A percentile compares a stretch with the other conserved stretches of the same genome.
Conservation (phyloP, 1,284 basidiomycete genomes). For the Ustilago trichophora region DNA sequence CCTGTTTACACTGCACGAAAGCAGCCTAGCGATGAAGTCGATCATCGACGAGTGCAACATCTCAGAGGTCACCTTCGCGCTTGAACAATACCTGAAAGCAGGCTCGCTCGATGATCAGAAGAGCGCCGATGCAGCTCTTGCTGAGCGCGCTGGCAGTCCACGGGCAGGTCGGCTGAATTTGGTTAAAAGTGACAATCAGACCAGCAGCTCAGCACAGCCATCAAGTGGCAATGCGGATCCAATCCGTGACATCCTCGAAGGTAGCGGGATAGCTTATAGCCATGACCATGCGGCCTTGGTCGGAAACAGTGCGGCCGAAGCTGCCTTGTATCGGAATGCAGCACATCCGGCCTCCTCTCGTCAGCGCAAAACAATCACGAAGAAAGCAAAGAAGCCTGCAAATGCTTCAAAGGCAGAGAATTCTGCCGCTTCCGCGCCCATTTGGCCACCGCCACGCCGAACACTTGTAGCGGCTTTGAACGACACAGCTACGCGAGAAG, state of each 20-base stretch:
- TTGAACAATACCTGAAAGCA: conserved; percentile 23
- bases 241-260: conserved; percentile 26
- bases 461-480: background rate
- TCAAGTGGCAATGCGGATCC: conserved; percentile 5
- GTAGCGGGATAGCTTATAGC: conserved; percentile 31
- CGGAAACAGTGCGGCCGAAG: conserved; percentile 28
- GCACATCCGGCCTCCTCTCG: conserved; percentile 1
- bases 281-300: conserved; percentile 31
- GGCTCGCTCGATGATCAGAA: conserved; percentile 15
- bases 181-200: background rate
- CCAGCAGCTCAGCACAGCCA: background rate
- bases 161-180: background rate
- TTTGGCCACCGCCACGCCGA: conserved; percentile 24
- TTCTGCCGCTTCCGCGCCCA: background rate
- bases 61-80: conserved; percentile 34
- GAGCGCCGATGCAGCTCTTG: conserved; percentile 12
- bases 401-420: conserved; percentile 2
- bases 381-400: background rate
- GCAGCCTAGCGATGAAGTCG: conserved; percentile 38
- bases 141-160: conserved; percentile 16
- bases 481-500: conserved; percentile 4
- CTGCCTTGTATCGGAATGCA: conserved; percentile 12
- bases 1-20: conserved; percentile 81
- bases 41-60: conserved; percentile 55
- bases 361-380: conserved; percentile 1